Conservation (phyloP, 148 eudicot species). For the Dianthus caryophyllus region DNA sequence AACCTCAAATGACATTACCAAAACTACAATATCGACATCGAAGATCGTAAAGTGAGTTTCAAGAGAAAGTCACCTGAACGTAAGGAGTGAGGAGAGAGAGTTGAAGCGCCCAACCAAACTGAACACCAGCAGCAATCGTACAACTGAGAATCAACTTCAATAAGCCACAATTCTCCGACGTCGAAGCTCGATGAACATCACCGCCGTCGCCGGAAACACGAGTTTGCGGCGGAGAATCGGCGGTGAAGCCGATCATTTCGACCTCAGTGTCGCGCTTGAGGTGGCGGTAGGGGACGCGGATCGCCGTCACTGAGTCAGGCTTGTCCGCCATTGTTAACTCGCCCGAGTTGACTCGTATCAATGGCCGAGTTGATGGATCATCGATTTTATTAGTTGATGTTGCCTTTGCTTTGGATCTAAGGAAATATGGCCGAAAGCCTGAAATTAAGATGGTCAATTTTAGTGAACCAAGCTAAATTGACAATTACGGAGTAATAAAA, state of each 20-base stretch:
- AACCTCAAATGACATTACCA: background rate
- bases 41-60: background rate
- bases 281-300: constrained; percentile 37
- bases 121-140: constrained; percentile 83
- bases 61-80: constrained; percentile 47
- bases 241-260: constrained; percentile 32
- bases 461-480: no score
- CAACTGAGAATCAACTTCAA: constrained; percentile 67
- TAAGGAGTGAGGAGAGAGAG: constrained; percentile 95
- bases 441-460: no score
- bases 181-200: background rate
- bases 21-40: background rate
- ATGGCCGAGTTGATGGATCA: constrained; percentile 3
- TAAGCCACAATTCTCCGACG: constrained; percentile 35
- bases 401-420: background rate
- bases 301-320: constrained; percentile 31
- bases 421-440: no score
- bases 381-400: background rate
- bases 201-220: constrained; percentile 32
- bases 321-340: constrained; percentile 11
- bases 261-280: constrained; percentile 33
- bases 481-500: no score
- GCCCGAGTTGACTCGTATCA: constrained; percentile 13
- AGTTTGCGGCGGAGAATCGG: constrained; percentile 2
- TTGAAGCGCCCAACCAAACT: constrained; percentile 91